Conservation (phyloP, 805 yeast species). For the Lipomyces spencermartinsiae region DNA sequence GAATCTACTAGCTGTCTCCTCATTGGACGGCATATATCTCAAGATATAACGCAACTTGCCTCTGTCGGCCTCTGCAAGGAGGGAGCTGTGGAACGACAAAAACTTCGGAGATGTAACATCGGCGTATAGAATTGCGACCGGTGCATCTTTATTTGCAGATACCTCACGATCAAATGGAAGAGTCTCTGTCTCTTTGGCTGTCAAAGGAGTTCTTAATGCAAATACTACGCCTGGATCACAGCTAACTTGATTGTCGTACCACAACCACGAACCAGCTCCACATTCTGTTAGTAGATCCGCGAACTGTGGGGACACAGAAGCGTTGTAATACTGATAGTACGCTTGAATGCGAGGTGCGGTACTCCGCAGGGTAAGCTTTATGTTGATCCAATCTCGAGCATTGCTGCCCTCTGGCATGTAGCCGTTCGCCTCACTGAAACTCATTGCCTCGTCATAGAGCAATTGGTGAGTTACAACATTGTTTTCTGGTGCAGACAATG, state of each 20-base stretch:
- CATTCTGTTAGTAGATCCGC: slow-evolving; percentile 47
- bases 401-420: slow-evolving; percentile 31
- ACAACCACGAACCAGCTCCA: slow-evolving; percentile 56
- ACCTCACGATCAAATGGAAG: slow-evolving; percentile 67
- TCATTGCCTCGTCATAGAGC: slow-evolving; percentile 31
- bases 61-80: slow-evolving; percentile 62
- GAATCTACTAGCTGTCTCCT: slow-evolving; percentile 41
- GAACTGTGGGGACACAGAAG: slow-evolving; percentile 46
- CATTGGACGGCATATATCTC: slow-evolving; percentile 63
- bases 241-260: slow-evolving; percentile 59
- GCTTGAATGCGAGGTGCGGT: slow-evolving; percentile 69
- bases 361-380: slow-evolving; percentile 55
- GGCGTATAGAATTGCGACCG: slow-evolving; percentile 71
- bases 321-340: slow-evolving; percentile 61
- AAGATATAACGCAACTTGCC: slow-evolving; percentile 77
- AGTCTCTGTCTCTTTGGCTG: slow-evolving; percentile 38
- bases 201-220: slow-evolving; percentile 66
- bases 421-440: slow-evolving; percentile 10
- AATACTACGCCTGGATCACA: slow-evolving; percentile 76
- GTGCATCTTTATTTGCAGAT: slow-evolving; percentile 54
- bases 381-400: slow-evolving; percentile 47
- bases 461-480: slow-evolving; percentile 29
- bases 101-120: slow-evolving; percentile 60
- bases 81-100: slow-evolving; percentile 60
- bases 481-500: slow-evolving; percentile 23